Conservation (phyloP, 495 filamentous ascomycete species). For the Echria macrotheca region DNA sequence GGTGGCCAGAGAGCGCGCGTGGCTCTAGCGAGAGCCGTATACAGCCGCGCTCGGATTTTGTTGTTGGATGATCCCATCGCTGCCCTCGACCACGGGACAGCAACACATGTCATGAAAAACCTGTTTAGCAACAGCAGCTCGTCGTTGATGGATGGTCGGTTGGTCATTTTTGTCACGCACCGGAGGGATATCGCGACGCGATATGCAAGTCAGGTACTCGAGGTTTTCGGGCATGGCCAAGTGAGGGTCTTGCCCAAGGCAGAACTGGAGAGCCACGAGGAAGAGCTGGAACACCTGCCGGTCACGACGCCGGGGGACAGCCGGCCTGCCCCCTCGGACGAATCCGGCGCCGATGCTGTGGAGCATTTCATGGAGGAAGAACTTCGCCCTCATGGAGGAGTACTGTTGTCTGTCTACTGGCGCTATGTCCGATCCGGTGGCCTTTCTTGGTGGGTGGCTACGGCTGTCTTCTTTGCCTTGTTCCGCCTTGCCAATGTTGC, state of each 20-base stretch:
- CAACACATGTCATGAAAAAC: conserved; percentile 62
- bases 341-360: conserved; percentile 41
- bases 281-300: conserved; percentile 20
- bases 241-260: conserved; percentile 43
- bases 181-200: conserved; percentile 61
- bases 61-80: conserved; percentile 94
- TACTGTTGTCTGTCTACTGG: conserved; percentile 72
- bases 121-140: conserved; percentile 51
- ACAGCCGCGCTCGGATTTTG: conserved; percentile 85
- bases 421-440: conserved; percentile 73
- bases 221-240: conserved; percentile 52
- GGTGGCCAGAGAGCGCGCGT: conserved; percentile 93
- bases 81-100: conserved; percentile 85
- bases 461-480: conserved; percentile 52
- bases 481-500: conserved; percentile 56
- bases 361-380: conserved; percentile 83
- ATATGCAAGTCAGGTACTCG: conserved; percentile 63
- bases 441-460: conserved; percentile 61
- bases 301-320: neutral
- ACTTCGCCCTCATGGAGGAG: conserved; percentile 66
- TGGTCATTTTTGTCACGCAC: conserved; percentile 71
- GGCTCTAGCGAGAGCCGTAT: conserved; percentile 87
- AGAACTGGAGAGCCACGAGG: conserved; percentile 20
- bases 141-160: conserved; percentile 55
- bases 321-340: conserved; percentile 19